Base-by-base conservation (phyloP, 23 red algal genomes). In the Cyanidioschyzon merolae region DNA sequence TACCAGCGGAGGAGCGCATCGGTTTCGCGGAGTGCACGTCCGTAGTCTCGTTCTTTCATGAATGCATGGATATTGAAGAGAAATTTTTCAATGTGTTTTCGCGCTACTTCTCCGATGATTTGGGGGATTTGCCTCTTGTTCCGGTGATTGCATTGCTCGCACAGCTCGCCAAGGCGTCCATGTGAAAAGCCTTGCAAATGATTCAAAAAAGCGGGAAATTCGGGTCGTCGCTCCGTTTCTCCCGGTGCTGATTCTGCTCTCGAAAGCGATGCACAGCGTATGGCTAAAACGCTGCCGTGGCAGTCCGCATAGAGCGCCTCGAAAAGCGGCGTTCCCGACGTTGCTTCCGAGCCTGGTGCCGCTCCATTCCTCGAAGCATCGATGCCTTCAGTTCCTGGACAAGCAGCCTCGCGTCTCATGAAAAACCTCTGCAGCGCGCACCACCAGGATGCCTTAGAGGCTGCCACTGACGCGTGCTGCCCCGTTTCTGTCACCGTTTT, bases 1-100 rank as follows among this genome's bases (percentile, higher is more conserved):
- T 71, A 71, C 63, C 63, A 71, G n/a, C 63, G 63, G 7, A 71
- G 32, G 7, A 71, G 63, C 63, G 32, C n/a, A 25, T 32, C 32
- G n/a, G 30, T 35, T 27, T 71, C 63, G 12, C n/a, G 21, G 12
- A 71, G 30, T 27, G 63, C 63, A 7, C 63, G 63, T 15, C 12
- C 2, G 21, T 27, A 27, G 30, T 71, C 63, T 15, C 32, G 63
- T 27, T 32, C n/a, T 3, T 3, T 27, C 16, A 71, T 3, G 16
- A 71, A 71, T 7, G 7, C 45, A 21, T 54, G 45, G 21, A 54
- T 54, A 21, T 7, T 54, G 7, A 21, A 54, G 21, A 54, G 45
- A 21, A 54, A 54, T 21, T 21, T 54, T 54, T 54, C 45, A 21
- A 54, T 54, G 21, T 54, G 45, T 21, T 7, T 21, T 21, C 21